phyloP scores from a whole-genome alignment of 805 yeast species.

The Cyberlindnera maritima region DNA sequence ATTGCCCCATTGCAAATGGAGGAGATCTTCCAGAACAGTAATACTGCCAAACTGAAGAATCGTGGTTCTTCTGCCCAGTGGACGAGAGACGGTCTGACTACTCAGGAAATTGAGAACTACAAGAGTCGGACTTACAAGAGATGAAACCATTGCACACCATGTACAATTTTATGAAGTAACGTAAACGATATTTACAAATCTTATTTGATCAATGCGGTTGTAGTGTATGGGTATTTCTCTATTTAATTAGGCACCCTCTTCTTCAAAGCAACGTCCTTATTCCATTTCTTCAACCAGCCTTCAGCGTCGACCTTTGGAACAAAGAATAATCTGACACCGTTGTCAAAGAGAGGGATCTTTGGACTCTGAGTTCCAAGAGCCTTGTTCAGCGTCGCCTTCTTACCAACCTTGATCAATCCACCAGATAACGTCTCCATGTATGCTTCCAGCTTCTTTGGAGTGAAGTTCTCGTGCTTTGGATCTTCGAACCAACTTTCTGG shows the following conservation, averaged over 20 bases:
- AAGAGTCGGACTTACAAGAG: slow-evolving; percentile 29
- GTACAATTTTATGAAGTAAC: neutral
- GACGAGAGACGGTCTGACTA: slow-evolving; percentile 45
- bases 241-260: slow-evolving; percentile 32
- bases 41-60: slow-evolving; percentile 49
- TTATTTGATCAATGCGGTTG: neutral
- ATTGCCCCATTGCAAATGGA: slow-evolving; percentile 67
- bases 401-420: slow-evolving; percentile 83
- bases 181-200: neutral
- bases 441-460: slow-evolving; percentile 57
- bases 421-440: slow-evolving; percentile 82
- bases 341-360: slow-evolving; percentile 74
- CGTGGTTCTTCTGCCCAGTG: slow-evolving; percentile 49
- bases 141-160: neutral
- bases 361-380: slow-evolving; percentile 63
- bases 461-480: slow-evolving; percentile 60
- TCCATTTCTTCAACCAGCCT: slow-evolving; percentile 68
- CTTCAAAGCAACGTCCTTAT: slow-evolving; percentile 54
- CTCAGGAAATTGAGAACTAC: slow-evolving; percentile 46
- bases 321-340: slow-evolving; percentile 65
- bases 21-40: slow-evolving; percentile 55
- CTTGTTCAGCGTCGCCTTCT: slow-evolving; percentile 62
- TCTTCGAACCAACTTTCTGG: slow-evolving; percentile 66
- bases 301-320: slow-evolving; percentile 71
- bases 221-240: neutral